Percentiles rank a stretch among this genome's conserved stretches.
phyloP scores from a whole-genome alignment of 306 rosid species.

The Castanea mollissima region DNA sequence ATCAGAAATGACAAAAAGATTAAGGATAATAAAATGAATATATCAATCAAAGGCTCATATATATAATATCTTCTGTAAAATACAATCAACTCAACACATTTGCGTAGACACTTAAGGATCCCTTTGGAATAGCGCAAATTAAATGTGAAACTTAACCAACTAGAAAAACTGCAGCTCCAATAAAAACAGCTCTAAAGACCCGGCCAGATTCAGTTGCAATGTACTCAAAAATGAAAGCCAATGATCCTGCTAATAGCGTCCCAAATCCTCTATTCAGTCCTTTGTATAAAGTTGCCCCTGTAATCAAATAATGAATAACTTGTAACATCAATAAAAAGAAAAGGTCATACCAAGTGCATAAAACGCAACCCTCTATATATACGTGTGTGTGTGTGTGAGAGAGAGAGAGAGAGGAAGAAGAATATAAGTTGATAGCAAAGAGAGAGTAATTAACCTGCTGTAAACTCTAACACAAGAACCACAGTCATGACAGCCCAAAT shows the following conservation, averaged over 20 bases:
- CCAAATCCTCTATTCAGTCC: constrained; percentile 96
- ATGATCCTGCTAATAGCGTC: constrained; percentile 73
- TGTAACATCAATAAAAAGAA: background rate
- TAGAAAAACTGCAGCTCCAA: constrained; percentile 76
- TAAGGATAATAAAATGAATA: background rate
- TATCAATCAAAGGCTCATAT: background rate
- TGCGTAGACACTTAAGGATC: background rate
- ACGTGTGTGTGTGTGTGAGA: too few species aligned
- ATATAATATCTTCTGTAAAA: background rate
- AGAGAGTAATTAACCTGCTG: constrained; percentile 51
- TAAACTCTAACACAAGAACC: constrained; percentile 91
- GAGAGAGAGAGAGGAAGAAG: too few species aligned
- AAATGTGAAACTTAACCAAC: constrained; percentile 41
- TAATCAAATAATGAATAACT: background rate
- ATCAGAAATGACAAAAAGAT: background rate
- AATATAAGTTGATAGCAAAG: background rate
- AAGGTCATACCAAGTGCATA: constrained; percentile 9
- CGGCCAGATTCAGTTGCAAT: constrained; percentile 42
- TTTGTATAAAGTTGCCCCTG: constrained; percentile 97
- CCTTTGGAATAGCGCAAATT: background rate
- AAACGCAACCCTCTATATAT: constrained; percentile 21
- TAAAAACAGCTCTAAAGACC: constrained; percentile 57
- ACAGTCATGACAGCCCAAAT: constrained; percentile 98
- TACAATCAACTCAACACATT: background rate
- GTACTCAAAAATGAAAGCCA: constrained; percentile 70